Evolutionary conservation across 495 filamentous ascomycete genomes (phyloP), one percentile per base, ranked within the genome.

Genomic region (Mytilinidion resinicola): DNA sequence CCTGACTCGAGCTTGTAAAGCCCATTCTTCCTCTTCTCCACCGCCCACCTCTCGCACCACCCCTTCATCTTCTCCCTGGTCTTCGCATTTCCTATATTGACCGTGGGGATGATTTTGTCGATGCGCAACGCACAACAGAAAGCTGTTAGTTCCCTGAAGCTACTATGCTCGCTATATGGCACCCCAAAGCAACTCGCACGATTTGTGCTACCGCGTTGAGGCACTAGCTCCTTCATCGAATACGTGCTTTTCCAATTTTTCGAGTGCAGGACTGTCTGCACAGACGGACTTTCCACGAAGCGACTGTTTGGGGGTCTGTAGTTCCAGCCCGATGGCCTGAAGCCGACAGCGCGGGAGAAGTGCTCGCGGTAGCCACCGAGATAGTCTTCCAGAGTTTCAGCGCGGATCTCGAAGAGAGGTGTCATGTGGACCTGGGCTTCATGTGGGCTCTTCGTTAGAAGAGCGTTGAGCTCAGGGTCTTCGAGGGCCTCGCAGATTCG

Each of bases 391-490:
- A 99, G 78, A 0, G 92, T 93, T 51, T 96, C 89, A 9, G 89
- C 82, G 42, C 86, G 83, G 58, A 97, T 87, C 73, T 96, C 92
- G 74, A 90, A 90, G 7, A 99, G 77, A 57, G 86, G 89, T 57
- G 95, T 92, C 92, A 99, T 96, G 74, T 99, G 93, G 0, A 99
- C 89, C 71, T 96, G 93, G 1, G 95, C 93, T 62, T 88, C 87
- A 20, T 75, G 75, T 0, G 93, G 92, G 66, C 96, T 73, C 36
- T 77, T 77, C 0, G 93, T 99, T 61, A 99, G 76, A 15, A 85
- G 79, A 1, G 80, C 76, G 44, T 82, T 75, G 10, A 99, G 82
- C 62, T 95, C 90, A 0, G 86, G 76, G 70, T 96, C 92, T 69
- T 91, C 91, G 10, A 99, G 81, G 53, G 85, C 88, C 11, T 78